These are phyloP conservation scores for Hemileccinum impolitum DNA, from an alignment of 768 basidiomycete genomes.

Conservation along the genomic window DNA sequence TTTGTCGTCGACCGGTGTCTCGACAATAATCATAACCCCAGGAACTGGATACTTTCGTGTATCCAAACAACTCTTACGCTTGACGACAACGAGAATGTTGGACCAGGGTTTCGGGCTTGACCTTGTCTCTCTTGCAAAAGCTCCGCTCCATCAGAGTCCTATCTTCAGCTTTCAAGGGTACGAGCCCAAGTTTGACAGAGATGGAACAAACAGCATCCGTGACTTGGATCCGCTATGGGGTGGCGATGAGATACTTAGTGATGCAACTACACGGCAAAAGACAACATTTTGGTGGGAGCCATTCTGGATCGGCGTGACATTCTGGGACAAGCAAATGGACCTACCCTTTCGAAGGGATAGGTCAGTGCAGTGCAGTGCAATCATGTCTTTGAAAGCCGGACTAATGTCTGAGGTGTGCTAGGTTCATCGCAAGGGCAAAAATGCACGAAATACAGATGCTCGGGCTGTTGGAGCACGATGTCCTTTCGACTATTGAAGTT, in stretches of 20 bases:
- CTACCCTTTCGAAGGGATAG: conserved; percentile 76
- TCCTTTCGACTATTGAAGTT: conserved; percentile 84
- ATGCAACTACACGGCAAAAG: conserved; percentile 38
- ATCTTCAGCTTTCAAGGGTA: conserved; percentile 83
- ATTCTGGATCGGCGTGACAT: conserved; percentile 78
- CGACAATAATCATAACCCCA: conserved; percentile 84
- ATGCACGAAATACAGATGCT: conserved; percentile 98
- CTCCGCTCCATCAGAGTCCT: conserved; percentile 89
- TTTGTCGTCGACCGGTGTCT: conserved; percentile 80
- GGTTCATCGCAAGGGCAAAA: conserved; percentile 91
- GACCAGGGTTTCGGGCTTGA: conserved; percentile 92
- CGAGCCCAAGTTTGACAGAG: conserved; percentile 53
- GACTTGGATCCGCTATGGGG: conserved; percentile 75
- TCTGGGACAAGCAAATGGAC: conserved; percentile 88
- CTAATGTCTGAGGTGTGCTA: conserved; percentile 28
- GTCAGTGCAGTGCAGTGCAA: conserved; percentile 34
- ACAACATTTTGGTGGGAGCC: conserved; percentile 87
- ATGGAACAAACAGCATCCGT: conserved; percentile 43
- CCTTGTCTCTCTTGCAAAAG: conserved; percentile 84
- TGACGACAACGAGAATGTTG: conserved; percentile 91
- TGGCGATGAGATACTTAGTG: conserved; percentile 48
- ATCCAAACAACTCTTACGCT: conserved; percentile 80
- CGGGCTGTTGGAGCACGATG: conserved; percentile 86
- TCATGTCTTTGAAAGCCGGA: background rate
- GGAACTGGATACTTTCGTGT: conserved; percentile 94